Base-by-base conservation (phyloP, 345 rosid genomes). In the Eucalyptus microcorys region DNA sequence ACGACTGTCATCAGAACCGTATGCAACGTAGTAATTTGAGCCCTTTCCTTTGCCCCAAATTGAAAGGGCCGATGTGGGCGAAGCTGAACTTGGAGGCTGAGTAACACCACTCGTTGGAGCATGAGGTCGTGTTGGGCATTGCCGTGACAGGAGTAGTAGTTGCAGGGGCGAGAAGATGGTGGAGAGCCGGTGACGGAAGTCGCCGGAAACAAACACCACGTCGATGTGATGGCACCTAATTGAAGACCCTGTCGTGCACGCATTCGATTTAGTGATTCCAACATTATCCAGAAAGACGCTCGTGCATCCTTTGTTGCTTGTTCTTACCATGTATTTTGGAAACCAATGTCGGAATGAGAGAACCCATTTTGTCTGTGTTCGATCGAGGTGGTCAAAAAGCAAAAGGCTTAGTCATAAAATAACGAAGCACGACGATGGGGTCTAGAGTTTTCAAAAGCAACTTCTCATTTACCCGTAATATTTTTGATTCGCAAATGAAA, bases 101-200 rank as follows among this genome's bases (percentile, higher is more conserved):
- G 14, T 6, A 1, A 61, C 32, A 55, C 10, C 61, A 0, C 61
- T 55, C 61, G 0, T 55, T 55, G 61, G 61, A 55, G 34, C 14
- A 30, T 4, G 16, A 0, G 64, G 7, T 57, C n/a, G 64, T 26
- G 64, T 57, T 11, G 57, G 64, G 64, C 64, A 5, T 57, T 57
- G 64, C 14, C 14, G 14, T 57, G 64, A 57, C n/a, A 12, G n/a
- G 0, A 26, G 64, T 0, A 57, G 30, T 26, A 52, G 64, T 3
- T 57, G 64, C 1, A 0, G 64, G 14, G 64, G 14, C 1, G n/a
- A 57, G 64, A 57, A 61, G 68, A 4, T 61, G 34, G n/a, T 61
- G 68, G 68, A 61, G 32, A 61, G 0, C 34, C 16, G 8, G 4
- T 3, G 32, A 27, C 68, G 15, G 15, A 27, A 0, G 7, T 3